A percentile compares a stretch with the other conserved stretches of the same genome.
phyloP scores from a whole-genome alignment of 2,329 filamentous ascomycete genomes.

The Phyllosticta ampelicida region DNA sequence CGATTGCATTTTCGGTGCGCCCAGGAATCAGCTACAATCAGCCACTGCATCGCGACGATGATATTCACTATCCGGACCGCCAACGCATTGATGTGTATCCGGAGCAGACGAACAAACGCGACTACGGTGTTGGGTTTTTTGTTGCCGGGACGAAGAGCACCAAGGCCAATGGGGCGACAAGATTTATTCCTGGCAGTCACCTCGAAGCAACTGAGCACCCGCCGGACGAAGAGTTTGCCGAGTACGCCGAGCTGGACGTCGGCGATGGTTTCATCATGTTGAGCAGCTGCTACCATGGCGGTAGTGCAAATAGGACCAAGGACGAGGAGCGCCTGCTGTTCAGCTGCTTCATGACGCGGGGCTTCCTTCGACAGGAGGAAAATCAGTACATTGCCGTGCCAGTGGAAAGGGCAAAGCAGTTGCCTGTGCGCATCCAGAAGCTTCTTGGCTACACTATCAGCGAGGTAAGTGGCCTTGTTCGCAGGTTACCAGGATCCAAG shows the following conservation, averaged over 20 bases:
- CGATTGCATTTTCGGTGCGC: constrained; percentile 17
- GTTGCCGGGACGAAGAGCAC: constrained; percentile 1
- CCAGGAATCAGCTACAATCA: background rate
- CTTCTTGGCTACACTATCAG: constrained; percentile 16
- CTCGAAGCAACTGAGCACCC: constrained; percentile 1
- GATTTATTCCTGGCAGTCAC: constrained; percentile 3
- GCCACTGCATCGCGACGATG: constrained; percentile 5
- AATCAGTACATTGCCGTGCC: constrained; percentile 27
- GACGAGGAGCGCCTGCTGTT: constrained; percentile 8
- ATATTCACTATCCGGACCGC: constrained; percentile 5
- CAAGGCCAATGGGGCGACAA: constrained; percentile 3
- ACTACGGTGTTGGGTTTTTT: constrained; percentile 5
- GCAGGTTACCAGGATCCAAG: constrained; percentile 14
- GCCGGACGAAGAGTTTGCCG: background rate
- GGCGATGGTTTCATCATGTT: constrained; percentile 15
- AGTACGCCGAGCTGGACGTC: constrained; percentile 12
- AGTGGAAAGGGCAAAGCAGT: constrained; percentile 16
- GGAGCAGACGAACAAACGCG: background rate
- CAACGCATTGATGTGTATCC: background rate
- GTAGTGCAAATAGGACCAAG: constrained; percentile 7
- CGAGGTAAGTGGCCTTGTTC: constrained; percentile 15
- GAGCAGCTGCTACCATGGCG: constrained; percentile 12
- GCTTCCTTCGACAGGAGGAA: constrained; percentile 20
- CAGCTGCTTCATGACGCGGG: constrained; percentile 1
- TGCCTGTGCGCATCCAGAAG: constrained; percentile 13